Evolutionary conservation across 768 basidiomycete species (phyloP).

Genomic region (Ephemerocybe angulata): DNA sequence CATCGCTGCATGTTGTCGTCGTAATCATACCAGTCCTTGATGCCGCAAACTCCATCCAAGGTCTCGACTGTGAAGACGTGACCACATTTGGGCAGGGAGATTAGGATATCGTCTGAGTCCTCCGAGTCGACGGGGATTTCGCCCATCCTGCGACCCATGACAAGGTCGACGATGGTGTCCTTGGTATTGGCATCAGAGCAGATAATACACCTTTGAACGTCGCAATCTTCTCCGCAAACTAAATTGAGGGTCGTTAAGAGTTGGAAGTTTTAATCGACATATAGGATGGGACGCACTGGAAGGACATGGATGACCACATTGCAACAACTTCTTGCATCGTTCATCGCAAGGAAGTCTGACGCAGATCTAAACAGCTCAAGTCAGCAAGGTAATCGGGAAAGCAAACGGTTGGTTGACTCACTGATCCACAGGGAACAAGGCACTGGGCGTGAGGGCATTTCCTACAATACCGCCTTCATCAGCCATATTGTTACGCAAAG

Average conservation of each 20-base stretch:
- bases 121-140: slow-evolving; percentile 41
- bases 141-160: slow-evolving; percentile 46
- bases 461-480: slow-evolving; percentile 27
- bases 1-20: slow-evolving; percentile 36
- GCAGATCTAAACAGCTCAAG: slow-evolving; percentile 45
- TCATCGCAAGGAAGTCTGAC: slow-evolving; percentile 60
- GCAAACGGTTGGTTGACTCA: slow-evolving; percentile 34
- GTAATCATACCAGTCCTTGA: slow-evolving; percentile 47
- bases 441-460: slow-evolving; percentile 52
- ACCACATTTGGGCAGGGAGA: slow-evolving; percentile 57
- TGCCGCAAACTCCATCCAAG: slow-evolving; percentile 55
- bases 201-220: slow-evolving; percentile 46
- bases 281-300: slow-evolving; percentile 44
- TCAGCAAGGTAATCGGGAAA: not conserved
- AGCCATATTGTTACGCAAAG: too few relatives aligned
- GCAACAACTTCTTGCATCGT: slow-evolving; percentile 43
- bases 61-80: slow-evolving; percentile 73
- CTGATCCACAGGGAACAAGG: slow-evolving; percentile 65
- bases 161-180: slow-evolving; percentile 53
- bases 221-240: slow-evolving; percentile 71
- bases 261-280: not conserved
- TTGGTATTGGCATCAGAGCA: slow-evolving; percentile 42
- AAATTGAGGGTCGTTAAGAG: slow-evolving; percentile 3
- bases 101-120: slow-evolving; percentile 47
- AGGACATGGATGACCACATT: slow-evolving; percentile 64